These are phyloP conservation scores for Argentina anserina DNA, from an alignment of 306 rosid genomes.

Conservation along the genomic window DNA sequence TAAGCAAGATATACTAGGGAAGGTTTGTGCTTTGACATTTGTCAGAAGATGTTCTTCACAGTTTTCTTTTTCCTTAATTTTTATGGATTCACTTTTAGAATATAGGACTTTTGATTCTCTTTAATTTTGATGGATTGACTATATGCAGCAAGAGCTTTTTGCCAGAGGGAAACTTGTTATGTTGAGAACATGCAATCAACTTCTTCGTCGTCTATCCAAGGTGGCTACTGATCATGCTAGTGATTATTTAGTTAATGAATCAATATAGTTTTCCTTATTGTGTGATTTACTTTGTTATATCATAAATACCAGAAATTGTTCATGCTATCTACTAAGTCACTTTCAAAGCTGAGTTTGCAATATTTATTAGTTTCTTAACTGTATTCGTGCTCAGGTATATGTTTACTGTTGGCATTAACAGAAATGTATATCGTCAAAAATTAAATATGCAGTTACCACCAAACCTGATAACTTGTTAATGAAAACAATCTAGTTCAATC, in stretches of 20 bases:
- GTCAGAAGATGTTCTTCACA: background rate
- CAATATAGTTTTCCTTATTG: background rate
- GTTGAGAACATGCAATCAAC: constrained; percentile 98
- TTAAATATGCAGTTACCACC: background rate
- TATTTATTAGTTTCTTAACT: background rate
- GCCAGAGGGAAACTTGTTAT: constrained; percentile 97
- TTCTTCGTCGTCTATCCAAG: constrained; percentile 97
- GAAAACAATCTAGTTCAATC: background rate
- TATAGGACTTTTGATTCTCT: background rate
- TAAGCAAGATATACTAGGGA: constrained; percentile 89
- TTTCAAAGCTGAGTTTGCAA: background rate
- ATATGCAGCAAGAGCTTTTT: constrained; percentile 84
- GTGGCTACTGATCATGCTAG: constrained; percentile 28
- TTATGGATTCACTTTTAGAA: constrained; percentile 20
- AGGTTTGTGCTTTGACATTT: constrained; percentile 43
- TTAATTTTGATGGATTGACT: constrained; percentile 21
- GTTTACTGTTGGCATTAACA: background rate
- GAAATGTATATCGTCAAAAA: background rate
- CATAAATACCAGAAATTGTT: background rate
- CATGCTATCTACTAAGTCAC: background rate
- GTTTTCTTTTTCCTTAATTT: constrained; percentile 12
- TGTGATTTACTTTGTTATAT: background rate
- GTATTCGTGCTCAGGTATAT: background rate
- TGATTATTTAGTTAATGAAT: background rate
- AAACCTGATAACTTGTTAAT: background rate